Evolutionary conservation across 2,329 filamentous ascomycete genomes (phyloP).

Genomic region (Fusarium liriodendri): DNA sequence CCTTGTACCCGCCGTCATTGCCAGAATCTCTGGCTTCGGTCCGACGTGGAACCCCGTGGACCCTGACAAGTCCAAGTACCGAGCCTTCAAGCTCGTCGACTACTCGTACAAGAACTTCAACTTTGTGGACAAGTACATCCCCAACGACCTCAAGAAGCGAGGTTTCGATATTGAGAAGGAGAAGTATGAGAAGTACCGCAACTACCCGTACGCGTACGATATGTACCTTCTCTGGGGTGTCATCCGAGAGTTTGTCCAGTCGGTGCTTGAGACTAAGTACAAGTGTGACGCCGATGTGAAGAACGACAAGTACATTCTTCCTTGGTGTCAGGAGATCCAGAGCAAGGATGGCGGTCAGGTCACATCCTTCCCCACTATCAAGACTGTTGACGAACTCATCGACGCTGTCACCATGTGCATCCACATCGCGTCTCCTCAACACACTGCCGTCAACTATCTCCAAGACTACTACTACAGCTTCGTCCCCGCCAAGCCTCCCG

Average conservation of each 20-base stretch:
- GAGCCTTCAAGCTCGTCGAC: conserved; percentile 1
- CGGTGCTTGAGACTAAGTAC: conserved; percentile 23
- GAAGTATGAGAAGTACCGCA: conserved; percentile 22
- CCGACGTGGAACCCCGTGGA: neutral
- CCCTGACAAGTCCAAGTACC: neutral
- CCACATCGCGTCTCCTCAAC: conserved; percentile 27
- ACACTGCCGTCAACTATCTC: conserved; percentile 31
- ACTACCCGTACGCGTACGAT: conserved; percentile 26
- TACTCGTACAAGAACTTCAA: conserved; percentile 32
- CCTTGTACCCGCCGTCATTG: conserved; percentile 19
- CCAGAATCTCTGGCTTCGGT: conserved; percentile 17
- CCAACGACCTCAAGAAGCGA: conserved; percentile 36
- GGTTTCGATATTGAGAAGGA: conserved; percentile 23
- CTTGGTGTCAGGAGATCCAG: conserved; percentile 29
- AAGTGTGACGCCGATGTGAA: neutral
- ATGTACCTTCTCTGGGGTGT: conserved; percentile 17
- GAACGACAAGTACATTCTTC: neutral
- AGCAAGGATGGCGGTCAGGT: conserved; percentile 9
- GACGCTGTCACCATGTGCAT: conserved; percentile 35
- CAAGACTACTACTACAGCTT: conserved; percentile 37
- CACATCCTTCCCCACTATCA: conserved; percentile 23
- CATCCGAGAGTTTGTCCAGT: conserved; percentile 21
- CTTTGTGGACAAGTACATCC: conserved; percentile 33
- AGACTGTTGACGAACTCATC: conserved; percentile 24
- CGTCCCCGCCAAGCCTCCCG: conserved; percentile 25